Evolutionary conservation across 2,329 filamentous ascomycete species (phyloP).

Genomic region (Lasiodiplodia hormozganensis): DNA sequence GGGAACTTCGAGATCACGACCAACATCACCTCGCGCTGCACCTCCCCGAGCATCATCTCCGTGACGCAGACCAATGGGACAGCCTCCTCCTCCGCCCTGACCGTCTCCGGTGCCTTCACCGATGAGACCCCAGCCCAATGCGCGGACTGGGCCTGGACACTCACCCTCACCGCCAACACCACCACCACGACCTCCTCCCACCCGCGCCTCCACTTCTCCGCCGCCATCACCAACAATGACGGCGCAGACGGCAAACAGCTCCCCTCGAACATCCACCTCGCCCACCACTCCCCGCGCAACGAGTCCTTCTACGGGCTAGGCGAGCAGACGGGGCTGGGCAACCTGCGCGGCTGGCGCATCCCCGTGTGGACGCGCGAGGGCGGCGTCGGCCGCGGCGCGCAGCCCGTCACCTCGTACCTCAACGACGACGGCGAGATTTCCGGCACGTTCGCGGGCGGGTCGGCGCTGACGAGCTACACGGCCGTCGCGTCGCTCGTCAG

Average conservation of each 20-base stretch:
- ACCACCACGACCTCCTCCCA: neutral
- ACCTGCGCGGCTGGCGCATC: conserved; percentile 38
- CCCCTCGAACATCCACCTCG: conserved; percentile 35
- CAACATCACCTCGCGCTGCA: neutral
- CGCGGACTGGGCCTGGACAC: conserved; percentile 14
- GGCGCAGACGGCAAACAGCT: too few relatives aligned
- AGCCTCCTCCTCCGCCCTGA: conserved; percentile 2
- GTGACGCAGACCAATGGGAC: neutral
- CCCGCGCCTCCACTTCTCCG: conserved; percentile 8
- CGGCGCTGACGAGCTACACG: conserved; percentile 44
- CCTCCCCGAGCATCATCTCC: conserved; percentile 14
- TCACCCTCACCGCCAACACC: conserved; percentile 3
- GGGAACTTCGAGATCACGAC: conserved; percentile 29
- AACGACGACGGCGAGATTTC: conserved; percentile 33
- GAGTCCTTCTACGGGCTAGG: conserved; percentile 41
- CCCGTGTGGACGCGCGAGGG: conserved; percentile 40
- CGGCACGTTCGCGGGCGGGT: conserved; percentile 39
- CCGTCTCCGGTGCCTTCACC: conserved; percentile 19
- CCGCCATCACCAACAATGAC: conserved; percentile 32
- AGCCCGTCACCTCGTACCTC: conserved; percentile 36
- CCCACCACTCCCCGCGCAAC: conserved; percentile 32
- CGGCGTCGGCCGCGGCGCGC: conserved; percentile 39
- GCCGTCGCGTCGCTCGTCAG: conserved; percentile 43
- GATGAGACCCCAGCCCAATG: conserved; percentile 11
- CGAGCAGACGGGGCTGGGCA: conserved; percentile 37